Base-by-base conservation (phyloP, 768 basidiomycete species). In the Russula compacta region DNA sequence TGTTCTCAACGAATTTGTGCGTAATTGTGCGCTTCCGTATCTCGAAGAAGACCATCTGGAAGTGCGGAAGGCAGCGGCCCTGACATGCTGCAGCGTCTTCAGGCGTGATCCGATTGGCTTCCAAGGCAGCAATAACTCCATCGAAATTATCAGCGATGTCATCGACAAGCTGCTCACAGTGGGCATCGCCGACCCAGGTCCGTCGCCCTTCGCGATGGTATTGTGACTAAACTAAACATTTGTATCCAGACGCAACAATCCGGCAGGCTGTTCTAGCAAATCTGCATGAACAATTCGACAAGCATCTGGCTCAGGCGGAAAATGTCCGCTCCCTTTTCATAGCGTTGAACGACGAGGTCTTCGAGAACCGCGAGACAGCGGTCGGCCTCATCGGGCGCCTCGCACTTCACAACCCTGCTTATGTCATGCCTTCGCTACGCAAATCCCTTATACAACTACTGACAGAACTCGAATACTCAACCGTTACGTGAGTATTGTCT, bases 301-400 rank as follows among this genome's bases (percentile, higher is more conserved):
- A 92, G 63, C 95, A 99, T 71, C 82, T 99, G 19, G 91, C 97
- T 2, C 97, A 98, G 73, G 94, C 95, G 0, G 97, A 98, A 74
- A 95, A 98, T 69, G 94, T 99, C n/a, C 84, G 95, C 14, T 95
- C 92, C 11, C 77, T 99, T 14, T 98, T 98, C 76, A 92, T 98
- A 65, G 97, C 95, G 0, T 79, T 99, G 50, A 98, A 98, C 69
- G 97, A 99, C 68, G 97, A 98, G 70, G 86, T 89, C 7, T 98
- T 95, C 73, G 87, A 89, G 52, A 97, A 97, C 70, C 85, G 97
- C 21, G 84, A 92, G 32, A 84, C 87, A n/a, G 95, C 95, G 2
- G 91, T 98, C 55, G 75, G 76, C 21, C 80, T 98, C 64, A 98
- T 99, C 61, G 97, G 97, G 1, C 85, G 97, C 32, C 81, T 99